phyloP scores from a whole-genome alignment of 2,329 filamentous ascomycete genomes.

The Colletotrichum sp. region DNA sequence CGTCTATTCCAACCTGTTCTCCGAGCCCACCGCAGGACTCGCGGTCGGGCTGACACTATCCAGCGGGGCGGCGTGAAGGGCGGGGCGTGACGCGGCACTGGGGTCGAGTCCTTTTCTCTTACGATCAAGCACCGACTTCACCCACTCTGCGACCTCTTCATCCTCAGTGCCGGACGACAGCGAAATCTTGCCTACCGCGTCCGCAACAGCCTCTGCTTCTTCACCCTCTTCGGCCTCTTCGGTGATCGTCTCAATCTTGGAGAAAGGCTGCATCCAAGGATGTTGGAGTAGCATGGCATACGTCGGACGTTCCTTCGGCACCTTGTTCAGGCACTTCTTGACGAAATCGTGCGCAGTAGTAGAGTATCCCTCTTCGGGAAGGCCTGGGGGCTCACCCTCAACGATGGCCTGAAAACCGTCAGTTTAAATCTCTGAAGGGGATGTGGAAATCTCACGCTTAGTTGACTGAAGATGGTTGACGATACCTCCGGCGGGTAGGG shows the following conservation, averaged over 20 bases:
- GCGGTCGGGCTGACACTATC: slow-evolving; percentile 68
- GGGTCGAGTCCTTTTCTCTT: slow-evolving; percentile 60
- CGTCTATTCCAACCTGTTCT: background rate
- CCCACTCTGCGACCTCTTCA: slow-evolving; percentile 86
- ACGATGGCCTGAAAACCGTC: slow-evolving; percentile 80
- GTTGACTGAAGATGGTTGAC: slow-evolving; percentile 96
- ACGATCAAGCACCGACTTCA: slow-evolving; percentile 71
- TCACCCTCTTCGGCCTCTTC: slow-evolving; percentile 73
- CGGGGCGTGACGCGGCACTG: slow-evolving; percentile 69
- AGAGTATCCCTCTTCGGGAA: slow-evolving; percentile 81
- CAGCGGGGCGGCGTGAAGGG: slow-evolving; percentile 85
- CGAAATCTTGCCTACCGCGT: slow-evolving; percentile 49
- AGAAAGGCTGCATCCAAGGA: slow-evolving; percentile 80
- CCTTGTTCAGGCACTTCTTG: slow-evolving; percentile 87
- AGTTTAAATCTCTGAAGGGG: slow-evolving; percentile 7
- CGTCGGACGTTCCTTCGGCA: slow-evolving; percentile 88
- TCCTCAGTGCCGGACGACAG: slow-evolving; percentile 61
- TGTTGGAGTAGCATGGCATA: slow-evolving; percentile 91
- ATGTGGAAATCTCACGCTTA: slow-evolving; percentile 74
- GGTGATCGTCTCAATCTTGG: slow-evolving; percentile 76
- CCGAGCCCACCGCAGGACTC: slow-evolving; percentile 37
- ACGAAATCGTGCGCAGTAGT: slow-evolving; percentile 86
- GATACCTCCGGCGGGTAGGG: slow-evolving; percentile 97
- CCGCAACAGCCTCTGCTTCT: slow-evolving; percentile 46
- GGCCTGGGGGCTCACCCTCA: slow-evolving; percentile 90